Conservation (phyloP, 1,284 basidiomycete species). For the Boletus sp. region DNA sequence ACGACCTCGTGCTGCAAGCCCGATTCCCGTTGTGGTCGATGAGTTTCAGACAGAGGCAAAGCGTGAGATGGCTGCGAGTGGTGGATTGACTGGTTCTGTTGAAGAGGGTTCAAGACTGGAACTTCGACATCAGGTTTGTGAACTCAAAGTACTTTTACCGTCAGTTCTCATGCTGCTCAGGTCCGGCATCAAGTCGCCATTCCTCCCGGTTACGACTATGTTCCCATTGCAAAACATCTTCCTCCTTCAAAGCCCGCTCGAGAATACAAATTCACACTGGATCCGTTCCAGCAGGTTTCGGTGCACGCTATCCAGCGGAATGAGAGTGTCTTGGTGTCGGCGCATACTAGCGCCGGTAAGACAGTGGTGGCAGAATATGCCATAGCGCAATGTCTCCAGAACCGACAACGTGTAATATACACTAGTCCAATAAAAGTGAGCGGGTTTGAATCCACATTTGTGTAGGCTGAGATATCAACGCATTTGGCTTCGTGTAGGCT, state of each 20-base stretch:
- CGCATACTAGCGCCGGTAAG: conserved; percentile 98
- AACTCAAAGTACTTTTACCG: not conserved
- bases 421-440: conserved; percentile 98
- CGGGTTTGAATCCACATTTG: conserved; percentile 20
- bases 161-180: conserved; percentile 37
- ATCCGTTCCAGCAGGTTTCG: conserved; percentile 97
- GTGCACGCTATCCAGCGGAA: conserved; percentile 95
- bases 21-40: conserved; percentile 76
- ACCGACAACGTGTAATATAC: conserved; percentile 96
- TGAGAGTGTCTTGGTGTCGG: conserved; percentile 98
- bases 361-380: conserved; percentile 99
- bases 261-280: conserved; percentile 94
- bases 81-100: conserved; percentile 70
- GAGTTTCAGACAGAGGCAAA: conserved; percentile 90
- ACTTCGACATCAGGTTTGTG: conserved; percentile 72
- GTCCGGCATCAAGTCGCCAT: conserved; percentile 95
- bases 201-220: conserved; percentile 89
- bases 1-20: conserved; percentile 39
- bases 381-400: conserved; percentile 92
- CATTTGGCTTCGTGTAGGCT: conserved; percentile 53
- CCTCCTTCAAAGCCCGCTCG: conserved; percentile 89
- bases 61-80: conserved; percentile 82
- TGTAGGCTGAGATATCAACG: conserved; percentile 20
- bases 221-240: conserved; percentile 91
- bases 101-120: conserved; percentile 70